These are phyloP conservation scores for Yarrowia hollandica DNA, from an alignment of 805 yeast genomes.

Conservation along the genomic window DNA sequence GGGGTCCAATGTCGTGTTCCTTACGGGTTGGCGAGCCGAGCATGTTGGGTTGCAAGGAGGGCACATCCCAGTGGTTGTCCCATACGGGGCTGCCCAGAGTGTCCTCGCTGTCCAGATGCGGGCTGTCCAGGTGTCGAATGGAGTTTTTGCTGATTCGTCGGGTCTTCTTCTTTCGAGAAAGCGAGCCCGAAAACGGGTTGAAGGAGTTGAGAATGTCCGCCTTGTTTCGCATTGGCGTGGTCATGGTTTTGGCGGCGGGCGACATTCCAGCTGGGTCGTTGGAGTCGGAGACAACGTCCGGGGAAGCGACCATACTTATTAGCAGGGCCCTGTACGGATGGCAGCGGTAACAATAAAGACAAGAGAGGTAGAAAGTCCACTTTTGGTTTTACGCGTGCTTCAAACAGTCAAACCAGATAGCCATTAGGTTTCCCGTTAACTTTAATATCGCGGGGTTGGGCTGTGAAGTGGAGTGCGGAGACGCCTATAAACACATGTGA, in stretches of 20 bases:
- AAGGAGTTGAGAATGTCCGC: constrained; percentile 18
- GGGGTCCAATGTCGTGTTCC: constrained; percentile 2
- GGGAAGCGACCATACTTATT: constrained; percentile 23
- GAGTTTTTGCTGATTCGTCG: constrained; percentile 21
- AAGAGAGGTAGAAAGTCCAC: constrained; percentile 4
- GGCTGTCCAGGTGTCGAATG: constrained; percentile 22
- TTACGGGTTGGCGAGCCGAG: not conserved
- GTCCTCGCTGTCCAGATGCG: constrained; percentile 11
- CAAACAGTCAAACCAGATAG: constrained; percentile 10
- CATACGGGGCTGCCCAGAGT: constrained; percentile 14
- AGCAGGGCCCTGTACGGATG: constrained; percentile 2
- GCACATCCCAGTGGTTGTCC: constrained; percentile 15
- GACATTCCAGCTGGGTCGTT: constrained; percentile 13
- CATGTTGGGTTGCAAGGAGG: not conserved
- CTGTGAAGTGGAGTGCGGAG: not conserved
- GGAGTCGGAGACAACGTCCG: not conserved
- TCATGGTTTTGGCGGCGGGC: constrained; percentile 5
- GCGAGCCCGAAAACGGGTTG: constrained; percentile 22
- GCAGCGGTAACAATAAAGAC: constrained; percentile 10
- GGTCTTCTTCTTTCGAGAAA: constrained; percentile 1
- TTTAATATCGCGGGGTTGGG: not conserved
- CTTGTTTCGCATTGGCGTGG: constrained; percentile 22
- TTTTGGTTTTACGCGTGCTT: constrained; percentile 22
- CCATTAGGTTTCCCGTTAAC: not conserved
- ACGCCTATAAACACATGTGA: too few relatives aligned